Evolutionary conservation across 2,329 filamentous ascomycete species (phyloP).

Genomic region (Ramularia endophylla): DNA sequence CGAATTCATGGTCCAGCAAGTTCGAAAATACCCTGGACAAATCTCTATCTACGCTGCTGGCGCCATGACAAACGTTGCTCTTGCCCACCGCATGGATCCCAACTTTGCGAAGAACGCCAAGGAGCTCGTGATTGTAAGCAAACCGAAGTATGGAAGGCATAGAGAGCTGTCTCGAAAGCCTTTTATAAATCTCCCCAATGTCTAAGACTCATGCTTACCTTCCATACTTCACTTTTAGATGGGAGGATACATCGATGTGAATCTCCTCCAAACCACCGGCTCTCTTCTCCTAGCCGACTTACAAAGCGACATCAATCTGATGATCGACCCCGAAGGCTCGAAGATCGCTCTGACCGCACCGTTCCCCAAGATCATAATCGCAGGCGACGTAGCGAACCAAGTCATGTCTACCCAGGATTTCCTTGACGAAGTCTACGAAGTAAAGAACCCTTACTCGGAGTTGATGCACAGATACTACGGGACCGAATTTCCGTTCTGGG

Average conservation of each 20-base stretch:
- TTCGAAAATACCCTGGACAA: constrained; percentile 46
- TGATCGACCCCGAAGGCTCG: constrained; percentile 46
- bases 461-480: constrained; percentile 37
- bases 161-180: too few species aligned
- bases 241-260: constrained; percentile 46
- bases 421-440: constrained; percentile 34
- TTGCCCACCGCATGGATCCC: constrained; percentile 43
- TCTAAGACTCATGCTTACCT: too few species aligned
- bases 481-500: constrained; percentile 41
- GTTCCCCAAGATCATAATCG: constrained; percentile 42
- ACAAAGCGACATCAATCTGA: constrained; percentile 43
- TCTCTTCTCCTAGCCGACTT: constrained; percentile 22
- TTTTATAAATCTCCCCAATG: too few species aligned
- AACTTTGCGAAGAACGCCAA: constrained; percentile 43
- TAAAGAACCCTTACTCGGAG: constrained; percentile 35
- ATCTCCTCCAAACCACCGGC: constrained; percentile 26
- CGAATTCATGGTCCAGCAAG: constrained; percentile 42
- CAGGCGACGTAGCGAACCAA: constrained; percentile 45
- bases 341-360: constrained; percentile 45
- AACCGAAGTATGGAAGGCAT: too few species aligned
- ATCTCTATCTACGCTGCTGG: constrained; percentile 45
- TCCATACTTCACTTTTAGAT: too few species aligned
- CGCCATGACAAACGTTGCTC: constrained; percentile 45
- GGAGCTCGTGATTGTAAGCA: constrained; percentile 42
- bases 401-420: constrained; percentile 37